phyloP scores from a whole-genome alignment of 495 filamentous ascomycete species.

The Penicillium pancosmium region DNA sequence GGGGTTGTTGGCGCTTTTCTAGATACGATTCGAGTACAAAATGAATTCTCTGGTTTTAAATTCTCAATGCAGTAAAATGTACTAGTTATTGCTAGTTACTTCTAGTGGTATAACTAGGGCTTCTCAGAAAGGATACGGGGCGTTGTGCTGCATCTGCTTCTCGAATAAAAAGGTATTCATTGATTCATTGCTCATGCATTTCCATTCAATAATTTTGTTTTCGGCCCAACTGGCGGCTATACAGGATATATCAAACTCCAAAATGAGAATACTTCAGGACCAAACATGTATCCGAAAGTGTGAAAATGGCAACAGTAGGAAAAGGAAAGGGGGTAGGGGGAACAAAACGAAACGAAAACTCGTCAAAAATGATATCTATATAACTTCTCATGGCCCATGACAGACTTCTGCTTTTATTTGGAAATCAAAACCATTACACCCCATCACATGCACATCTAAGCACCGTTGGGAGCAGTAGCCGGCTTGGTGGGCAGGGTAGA shows the following conservation, averaged over 20 bases:
- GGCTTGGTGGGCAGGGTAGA: slow-evolving; percentile 42
- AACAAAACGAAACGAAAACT: not conserved
- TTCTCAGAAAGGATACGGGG: no score
- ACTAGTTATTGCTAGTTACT: no score
- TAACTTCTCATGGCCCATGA: slow-evolving; percentile 5
- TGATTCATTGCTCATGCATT: slow-evolving; percentile 27
- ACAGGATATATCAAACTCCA: slow-evolving; percentile 19
- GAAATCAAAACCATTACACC: no score
- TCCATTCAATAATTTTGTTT: slow-evolving; percentile 25
- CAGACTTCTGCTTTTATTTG: slow-evolving; percentile 1
- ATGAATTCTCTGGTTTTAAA: slow-evolving; percentile 1
- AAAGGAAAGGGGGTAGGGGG: not conserved
- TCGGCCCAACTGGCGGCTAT: slow-evolving; percentile 4
- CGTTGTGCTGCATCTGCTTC: no score
- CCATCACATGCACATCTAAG: not conserved
- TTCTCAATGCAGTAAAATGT: not conserved
- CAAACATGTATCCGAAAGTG: not conserved
- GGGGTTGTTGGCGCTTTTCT: slow-evolving; percentile 8
- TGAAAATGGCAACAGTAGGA: no score
- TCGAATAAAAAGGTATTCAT: slow-evolving; percentile 4
- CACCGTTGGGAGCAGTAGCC: slow-evolving; percentile 27
- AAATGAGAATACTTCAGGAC: not conserved
- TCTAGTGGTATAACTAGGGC: no score
- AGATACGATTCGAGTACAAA: slow-evolving; percentile 11
- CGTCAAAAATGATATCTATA: slow-evolving; percentile 19